Base-by-base conservation (phyloP, 768 basidiomycete genomes). In the Tephrocybe sp. region DNA sequence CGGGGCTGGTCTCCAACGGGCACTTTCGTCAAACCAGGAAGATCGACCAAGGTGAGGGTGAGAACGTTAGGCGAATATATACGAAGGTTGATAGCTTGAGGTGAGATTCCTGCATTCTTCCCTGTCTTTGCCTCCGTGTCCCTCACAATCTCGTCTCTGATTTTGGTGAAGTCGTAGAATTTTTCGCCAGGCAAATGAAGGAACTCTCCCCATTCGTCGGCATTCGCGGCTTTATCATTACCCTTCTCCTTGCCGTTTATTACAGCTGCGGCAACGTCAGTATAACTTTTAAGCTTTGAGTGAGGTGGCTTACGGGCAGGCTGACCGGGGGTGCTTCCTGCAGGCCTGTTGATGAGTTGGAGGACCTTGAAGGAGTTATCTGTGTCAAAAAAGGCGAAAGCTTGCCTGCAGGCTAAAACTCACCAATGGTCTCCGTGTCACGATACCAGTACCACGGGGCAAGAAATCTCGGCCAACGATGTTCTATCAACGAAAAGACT, bases 81-180 rank as follows among this genome's bases (percentile, higher is more conserved):
- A 53, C 97, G 91, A 49, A 99, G 74, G 71, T 98, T 98, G 80
- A 98, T 99, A 47, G 97, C 94, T 50, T 85, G 81, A 12, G 97
- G 93, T 1, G 97, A 98, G 62, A 98, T 97, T 50, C 97, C 95
- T 34, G 95, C 94, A 64, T 99, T 99, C 69, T 89, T 90, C 50
- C 97, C 97, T 0, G 97, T 99, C 80, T 98, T 98, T 50, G 91
- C 90, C 65, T 98, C 97, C 1, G 97, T 99, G 67, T 99, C 97
- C 55, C 86, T 84, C 24, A 97, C 80, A 57, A 99, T 99, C 70
- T 99, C 97, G 33, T 88, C 91, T 50, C 95, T 78, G 64, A 98
- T 97, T 77, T 97, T 94, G 69, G 84, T 78, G 72, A 99, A 99
- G 73, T 99, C 95, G 67, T 86, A 91, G 71, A 98, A 94, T 71